Percentiles rank a stretch among this genome's conserved stretches.
These are phyloP conservation scores for Nitzschia sp. DNA, from an alignment of 108 stramenopile species.

Conservation along the genomic window DNA sequence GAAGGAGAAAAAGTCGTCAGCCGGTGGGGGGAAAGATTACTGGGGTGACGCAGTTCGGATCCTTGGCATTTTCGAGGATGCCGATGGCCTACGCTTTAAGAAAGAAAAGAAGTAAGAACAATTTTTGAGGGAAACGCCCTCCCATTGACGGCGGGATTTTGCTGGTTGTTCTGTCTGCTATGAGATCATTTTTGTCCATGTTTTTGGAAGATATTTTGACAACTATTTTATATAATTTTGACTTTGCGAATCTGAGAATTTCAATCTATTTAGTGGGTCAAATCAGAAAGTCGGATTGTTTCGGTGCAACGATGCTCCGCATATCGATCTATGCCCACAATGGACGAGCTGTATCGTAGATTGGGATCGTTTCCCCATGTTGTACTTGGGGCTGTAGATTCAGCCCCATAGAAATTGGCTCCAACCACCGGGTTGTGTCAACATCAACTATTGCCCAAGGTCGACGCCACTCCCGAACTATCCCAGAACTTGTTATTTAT, in stretches of 20 bases:
- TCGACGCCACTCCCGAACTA: slow-evolving; percentile 29
- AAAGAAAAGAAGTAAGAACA: too few species aligned
- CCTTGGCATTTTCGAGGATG: slow-evolving; percentile 40
- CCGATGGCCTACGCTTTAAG: slow-evolving; percentile 23
- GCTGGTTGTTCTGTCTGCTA: too few species aligned
- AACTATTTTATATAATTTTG: too few species aligned
- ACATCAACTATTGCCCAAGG: slow-evolving; percentile 23
- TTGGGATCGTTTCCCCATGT: slow-evolving; percentile 33
- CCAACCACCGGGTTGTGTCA: slow-evolving; percentile 28
- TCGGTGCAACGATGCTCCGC: slow-evolving; percentile 23
- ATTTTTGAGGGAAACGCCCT: too few species aligned
- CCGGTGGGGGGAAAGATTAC: slow-evolving; percentile 79
- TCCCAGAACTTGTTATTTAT: slow-evolving; percentile 29
- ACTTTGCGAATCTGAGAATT: too few species aligned
- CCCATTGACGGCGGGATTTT: too few species aligned
- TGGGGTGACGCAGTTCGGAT: slow-evolving; percentile 59
- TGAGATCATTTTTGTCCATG: too few species aligned
- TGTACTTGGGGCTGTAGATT: neutral
- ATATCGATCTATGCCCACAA: slow-evolving; percentile 6
- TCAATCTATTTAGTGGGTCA: slow-evolving; percentile 12
- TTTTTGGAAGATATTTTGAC: too few species aligned
- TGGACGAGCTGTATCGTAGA: slow-evolving; percentile 13
- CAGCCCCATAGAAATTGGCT: slow-evolving; percentile 27
- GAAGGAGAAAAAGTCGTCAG: slow-evolving; percentile 28
- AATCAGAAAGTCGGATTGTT: slow-evolving; percentile 24